Base-by-base conservation (phyloP, 345 rosid genomes). In the Excoecaria agallocha region DNA sequence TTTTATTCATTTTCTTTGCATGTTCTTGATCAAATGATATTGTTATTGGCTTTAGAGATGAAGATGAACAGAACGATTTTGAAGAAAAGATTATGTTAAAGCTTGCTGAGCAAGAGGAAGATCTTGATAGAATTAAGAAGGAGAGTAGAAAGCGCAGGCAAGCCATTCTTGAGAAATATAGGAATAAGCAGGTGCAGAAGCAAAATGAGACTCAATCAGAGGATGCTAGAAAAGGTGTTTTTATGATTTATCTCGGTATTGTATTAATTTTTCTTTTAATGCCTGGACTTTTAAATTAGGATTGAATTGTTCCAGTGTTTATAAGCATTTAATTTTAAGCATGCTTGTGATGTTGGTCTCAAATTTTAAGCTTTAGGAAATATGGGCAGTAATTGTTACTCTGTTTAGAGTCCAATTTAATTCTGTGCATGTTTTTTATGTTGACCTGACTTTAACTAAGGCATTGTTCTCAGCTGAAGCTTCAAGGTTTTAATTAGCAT, bases 101-200 rank as follows among this genome's bases (percentile, higher is more conserved):
- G 82, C 82, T 81, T 77, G 93, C 86, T 66, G 96, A 89, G 70
- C 87, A 85, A 71, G 97, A 90, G 76, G 98, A 93, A 22, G 93
- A 96, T 76, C 74, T 96, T n/a, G 83, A 88, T 66, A 90, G 84
- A 83, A 86, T 96, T 48, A 95, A 84, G 88, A 95, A 90, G 83
- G 95, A 93, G 84, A 96, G 99, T 79, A 89, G 96, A 86, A 90
- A 86, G 83, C 82, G 87, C 75, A 89, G 84, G 82, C 87, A 90
- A 68, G 98, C 95, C 67, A 90, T 96, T 80, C 77, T 93, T 77
- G 93, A 86, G 78, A 91, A 91, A 75, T 76, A 89, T 81, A 91
- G 77, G 81, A 86, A 84, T 77, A 80, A 84, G 89, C 83, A 84
- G 30, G 55, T 72, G 68, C 78, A 84, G 86, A 87, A 87, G 78